Evolutionary conservation across 176 grass and related monocot species (phyloP), one percentile per base, ranked within the genome.

Genomic region (Eragrostis curvula): DNA sequence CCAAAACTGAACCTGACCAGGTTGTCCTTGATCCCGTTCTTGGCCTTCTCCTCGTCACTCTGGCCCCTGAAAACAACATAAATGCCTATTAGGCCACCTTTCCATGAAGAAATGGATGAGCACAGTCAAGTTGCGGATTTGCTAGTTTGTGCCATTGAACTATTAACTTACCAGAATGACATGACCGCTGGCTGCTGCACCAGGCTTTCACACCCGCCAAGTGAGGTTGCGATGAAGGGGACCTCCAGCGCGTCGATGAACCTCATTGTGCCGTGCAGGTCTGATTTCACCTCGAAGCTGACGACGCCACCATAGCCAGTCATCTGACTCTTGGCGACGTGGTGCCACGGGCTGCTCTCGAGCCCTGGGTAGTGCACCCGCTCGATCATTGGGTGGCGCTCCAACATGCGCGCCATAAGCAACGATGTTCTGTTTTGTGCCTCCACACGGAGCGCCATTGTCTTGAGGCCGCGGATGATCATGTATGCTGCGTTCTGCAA

Each of bases 171-270:
- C 30, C 16, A 47, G 24, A 83, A 92, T 40, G 90, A 88, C 90
- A 92, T 88, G 73, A 92, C 84, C 16, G 83, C 90, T 27, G 90
- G 90, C 47, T 89, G 90, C 65, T 89, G 79, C 45, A 92, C 80
- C 13, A 89, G 60, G 70, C 84, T 92, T 66, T 92, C 90, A 12
- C 87, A 92, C 2, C 87, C 90, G 2, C 90, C 90, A 14, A 89
- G 81, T 6, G 90, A 89, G 7, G 90, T 85, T 0, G 91, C 91
- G 2, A 87, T 53, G 50, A 89, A 84, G 21, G 91, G 87, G 80
- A 92, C 77, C 51, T 92, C 82, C 1, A 92, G 68, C 1, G 84
- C 82, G 23, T 89, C 84, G 12, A 92, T 14, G 50, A 92, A 92
- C 58, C 69, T 87, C 84, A 83, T 89, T 12, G 73, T 71, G 0